These are phyloP conservation scores for Pseudogymnoascus destructans DNA, from an alignment of 2,329 filamentous ascomycete genomes.

Conservation along the genomic window DNA sequence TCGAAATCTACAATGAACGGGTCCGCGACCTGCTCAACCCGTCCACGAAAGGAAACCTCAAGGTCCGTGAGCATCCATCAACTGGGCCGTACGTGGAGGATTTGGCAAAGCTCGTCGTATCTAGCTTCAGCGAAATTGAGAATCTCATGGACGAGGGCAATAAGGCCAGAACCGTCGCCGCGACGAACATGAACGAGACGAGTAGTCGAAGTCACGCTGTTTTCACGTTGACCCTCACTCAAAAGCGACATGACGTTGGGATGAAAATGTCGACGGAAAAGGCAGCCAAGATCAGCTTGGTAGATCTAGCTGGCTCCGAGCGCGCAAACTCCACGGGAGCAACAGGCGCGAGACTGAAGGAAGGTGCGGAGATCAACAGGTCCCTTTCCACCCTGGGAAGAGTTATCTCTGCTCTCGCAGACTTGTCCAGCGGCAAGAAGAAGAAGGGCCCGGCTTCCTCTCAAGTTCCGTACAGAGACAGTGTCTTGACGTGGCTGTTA, in stretches of 20 bases:
- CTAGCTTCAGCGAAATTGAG: constrained; percentile 90
- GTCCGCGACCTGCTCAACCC: constrained; percentile 93
- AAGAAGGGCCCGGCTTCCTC: constrained; percentile 53
- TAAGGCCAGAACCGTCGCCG: constrained; percentile 93
- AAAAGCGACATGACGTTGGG: constrained; percentile 81
- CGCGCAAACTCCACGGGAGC: constrained; percentile 94
- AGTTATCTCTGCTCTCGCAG: constrained; percentile 91
- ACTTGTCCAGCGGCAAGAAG: constrained; percentile 72
- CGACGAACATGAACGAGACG: constrained; percentile 99
- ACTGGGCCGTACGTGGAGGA: constrained; percentile 98
- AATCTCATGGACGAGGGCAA: constrained; percentile 98
- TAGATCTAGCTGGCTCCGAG: constrained; percentile 95
- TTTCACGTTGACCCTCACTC: constrained; percentile 89
- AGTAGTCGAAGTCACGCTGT: constrained; percentile 97
- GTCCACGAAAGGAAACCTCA: constrained; percentile 87
- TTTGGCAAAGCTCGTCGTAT: constrained; percentile 84
- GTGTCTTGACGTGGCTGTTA: constrained; percentile 86
- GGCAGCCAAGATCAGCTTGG: constrained; percentile 92
- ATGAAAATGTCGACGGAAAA: constrained; percentile 97
- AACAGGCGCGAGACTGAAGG: constrained; percentile 86
- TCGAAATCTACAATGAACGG: constrained; percentile 98
- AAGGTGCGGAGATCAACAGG: constrained; percentile 96
- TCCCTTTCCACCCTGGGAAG: constrained; percentile 91
- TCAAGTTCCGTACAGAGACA: constrained; percentile 93
- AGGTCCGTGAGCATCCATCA: constrained; percentile 93